Base-by-base conservation (phyloP, 257 asterid species). In the Knoxia roxburghii region DNA sequence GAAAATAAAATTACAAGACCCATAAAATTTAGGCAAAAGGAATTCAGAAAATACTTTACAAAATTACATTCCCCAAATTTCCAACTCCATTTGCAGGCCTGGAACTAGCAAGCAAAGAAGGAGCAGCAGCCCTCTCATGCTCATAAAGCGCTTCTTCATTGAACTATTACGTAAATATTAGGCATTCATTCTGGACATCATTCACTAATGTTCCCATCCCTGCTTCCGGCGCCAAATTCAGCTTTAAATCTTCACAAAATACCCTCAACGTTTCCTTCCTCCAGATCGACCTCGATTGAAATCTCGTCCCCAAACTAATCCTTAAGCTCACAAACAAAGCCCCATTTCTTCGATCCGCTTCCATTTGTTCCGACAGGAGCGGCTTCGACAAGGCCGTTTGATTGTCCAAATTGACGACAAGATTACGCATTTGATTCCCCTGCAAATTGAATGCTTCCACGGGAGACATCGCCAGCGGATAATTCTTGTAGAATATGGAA, bases 161-260 rank as follows among this genome's bases (percentile, higher is more conserved):
- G n/a, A n/a, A n/a, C n/a, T n/a, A n/a, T n/a, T n/a, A n/a, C n/a
- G 68, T 8, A 41, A 46, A 37, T 5, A 79, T 70, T 67, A 73
- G 26, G 45, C 95, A 85, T 11, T 49, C 18, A 9, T 15, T 33
- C 27, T 39, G 32, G 3, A 24, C 40, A 13, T 69, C 81, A 1
- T 58, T 53, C 20, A 61, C 17, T 72, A 78, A 13, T 6, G 43
- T 49, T 6, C 92, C 89, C 9, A 52, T 50, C 6, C 84, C 71
- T 9, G 84, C 86, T 2, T 24, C 6, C 0, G 70, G 56, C 3
- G 73, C 17, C 27, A 87, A 70, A 11, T 11, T 17, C 27, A 87
- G 27, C 43, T 68, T 74, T 49, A 83, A 27, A 58, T 77, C 76
- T 32, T 79, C 86, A 45, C 94, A 86, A 69, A 60, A 57, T 3